Evolutionary conservation across 164 flowering plant species (phyloP).

Genomic region (Aristolochia fimbriata): DNA sequence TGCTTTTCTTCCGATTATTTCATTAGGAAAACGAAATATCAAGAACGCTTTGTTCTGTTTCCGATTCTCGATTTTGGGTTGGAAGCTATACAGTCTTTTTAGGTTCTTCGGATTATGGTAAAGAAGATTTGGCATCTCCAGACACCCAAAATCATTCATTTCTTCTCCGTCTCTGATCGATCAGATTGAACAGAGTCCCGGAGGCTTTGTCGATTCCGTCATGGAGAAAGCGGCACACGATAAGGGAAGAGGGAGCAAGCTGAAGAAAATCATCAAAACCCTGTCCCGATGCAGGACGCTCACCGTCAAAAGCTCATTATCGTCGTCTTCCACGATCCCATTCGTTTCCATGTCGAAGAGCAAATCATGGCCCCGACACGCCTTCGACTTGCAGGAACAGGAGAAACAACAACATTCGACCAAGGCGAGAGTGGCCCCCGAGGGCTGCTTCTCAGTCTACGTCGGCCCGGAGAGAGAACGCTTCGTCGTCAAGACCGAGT

Average conservation of each 20-base stretch:
- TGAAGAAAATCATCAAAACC: conserved; percentile 34
- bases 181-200: too few relatives aligned
- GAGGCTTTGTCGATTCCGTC: not conserved
- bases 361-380: conserved; percentile 37
- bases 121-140: too few relatives aligned
- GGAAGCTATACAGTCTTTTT: not conserved
- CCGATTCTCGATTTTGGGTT: not conserved
- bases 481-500: conserved; percentile 40
- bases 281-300: conserved; percentile 52
- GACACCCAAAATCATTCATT: too few relatives aligned
- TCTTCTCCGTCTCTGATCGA: too few relatives aligned
- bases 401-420: not conserved
- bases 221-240: not conserved
- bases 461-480: conserved; percentile 43
- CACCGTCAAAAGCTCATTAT: conserved; percentile 8
- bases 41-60: not conserved
- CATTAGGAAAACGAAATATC: not conserved
- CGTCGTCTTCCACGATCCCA: conserved; percentile 4
- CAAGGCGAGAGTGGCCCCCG: conserved; percentile 23
- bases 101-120: not conserved
- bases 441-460: conserved; percentile 50
- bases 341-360: conserved; percentile 19
- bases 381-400: too few relatives aligned
- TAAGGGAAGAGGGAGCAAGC: conserved; percentile 13
- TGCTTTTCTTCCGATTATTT: not conserved